Base-by-base conservation (phyloP, 345 rosid species). In the Salix koriyanagi region DNA sequence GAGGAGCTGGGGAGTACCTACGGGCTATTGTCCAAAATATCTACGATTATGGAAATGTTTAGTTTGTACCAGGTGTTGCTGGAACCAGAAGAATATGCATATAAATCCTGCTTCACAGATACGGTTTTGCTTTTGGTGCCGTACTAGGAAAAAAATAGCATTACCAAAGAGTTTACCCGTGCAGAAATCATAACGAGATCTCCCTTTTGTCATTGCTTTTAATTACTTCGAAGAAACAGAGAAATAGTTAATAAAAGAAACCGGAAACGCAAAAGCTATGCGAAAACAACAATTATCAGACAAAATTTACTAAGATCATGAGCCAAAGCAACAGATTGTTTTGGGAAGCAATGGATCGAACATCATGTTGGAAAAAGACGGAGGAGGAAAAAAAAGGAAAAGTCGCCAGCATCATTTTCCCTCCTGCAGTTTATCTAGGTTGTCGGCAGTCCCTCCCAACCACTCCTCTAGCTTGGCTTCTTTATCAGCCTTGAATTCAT, bases 381-480 rank as follows among this genome's bases (percentile, higher is more conserved):
- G 7, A 26, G 19, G 18, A 19, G 37, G 37, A 65, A 4, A 6
- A 6, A 48, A 60, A 7, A 10, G 73, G 77, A 15, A n/a, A 42
- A 39, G 18, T 9, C 28, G 11, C 28, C 26, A 32, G 26, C 41
- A 13, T 76, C 36, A 68, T 62, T 69, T 62, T 28, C 65, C 41
- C 67, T 16, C 54, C 19, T 74, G 54, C 44, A 77, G 23, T 70
- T 69, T 74, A 56, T 42, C 72, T 28, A 65, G 39, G 37, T 21
- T 52, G 13, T 54, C 83, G 77, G 79, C 85, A 70, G 82, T 68
- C 76, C 78, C 90, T 79, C 85, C 88, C 82, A 92, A 82, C 97
- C 98, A 96, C 77, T 90, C 93, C 83, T 92, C 87, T 41, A 93
- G 83, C 80, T 91, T 88, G 41, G 94, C 92, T 87, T 89, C 92